These are phyloP conservation scores for Amniculicola lignicola DNA, from an alignment of 495 filamentous ascomycete species.

Conservation along the genomic window DNA sequence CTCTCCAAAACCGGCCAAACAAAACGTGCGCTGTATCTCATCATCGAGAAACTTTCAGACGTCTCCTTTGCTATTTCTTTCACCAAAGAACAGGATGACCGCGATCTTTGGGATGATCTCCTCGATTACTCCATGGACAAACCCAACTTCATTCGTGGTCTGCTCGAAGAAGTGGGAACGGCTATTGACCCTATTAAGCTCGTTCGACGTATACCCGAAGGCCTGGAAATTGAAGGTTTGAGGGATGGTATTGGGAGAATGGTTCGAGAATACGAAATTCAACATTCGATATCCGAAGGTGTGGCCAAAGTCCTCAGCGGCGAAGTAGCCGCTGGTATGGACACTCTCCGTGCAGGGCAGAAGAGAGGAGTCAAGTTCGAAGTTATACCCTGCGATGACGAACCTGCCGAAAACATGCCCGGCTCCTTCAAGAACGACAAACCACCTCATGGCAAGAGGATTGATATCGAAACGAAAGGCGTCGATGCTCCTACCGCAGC, in stretches of 20 bases:
- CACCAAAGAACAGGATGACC: conserved; percentile 86
- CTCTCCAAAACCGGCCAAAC: conserved; percentile 92
- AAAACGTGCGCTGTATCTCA: conserved; percentile 82
- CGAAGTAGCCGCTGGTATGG: conserved; percentile 82
- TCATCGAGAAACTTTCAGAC: conserved; percentile 82
- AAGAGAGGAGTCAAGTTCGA: conserved; percentile 86
- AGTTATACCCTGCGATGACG: conserved; percentile 48
- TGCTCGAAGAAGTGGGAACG: conserved; percentile 91
- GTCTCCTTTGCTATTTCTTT: conserved; percentile 90
- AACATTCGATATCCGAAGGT: conserved; percentile 83
- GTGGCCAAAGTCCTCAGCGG: conserved; percentile 81
- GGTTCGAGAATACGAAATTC: conserved; percentile 90
- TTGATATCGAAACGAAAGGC: conserved; percentile 16
- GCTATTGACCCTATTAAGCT: conserved; percentile 86
- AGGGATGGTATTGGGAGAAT: conserved; percentile 78
- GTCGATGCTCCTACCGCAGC: conserved; percentile 20
- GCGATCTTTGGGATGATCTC: conserved; percentile 90
- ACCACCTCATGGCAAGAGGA: conserved; percentile 23
- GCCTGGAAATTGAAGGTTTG: conserved; percentile 84
- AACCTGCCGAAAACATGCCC: conserved; percentile 2
- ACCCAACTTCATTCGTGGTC: conserved; percentile 84
- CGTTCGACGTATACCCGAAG: conserved; percentile 85
- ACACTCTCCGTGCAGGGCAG: conserved; percentile 69
- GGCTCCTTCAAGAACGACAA: conserved; percentile 33
- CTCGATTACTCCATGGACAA: conserved; percentile 96